phyloP scores from a whole-genome alignment of 2,329 filamentous ascomycete species.

The Rhexocercosporidium sp. region DNA sequence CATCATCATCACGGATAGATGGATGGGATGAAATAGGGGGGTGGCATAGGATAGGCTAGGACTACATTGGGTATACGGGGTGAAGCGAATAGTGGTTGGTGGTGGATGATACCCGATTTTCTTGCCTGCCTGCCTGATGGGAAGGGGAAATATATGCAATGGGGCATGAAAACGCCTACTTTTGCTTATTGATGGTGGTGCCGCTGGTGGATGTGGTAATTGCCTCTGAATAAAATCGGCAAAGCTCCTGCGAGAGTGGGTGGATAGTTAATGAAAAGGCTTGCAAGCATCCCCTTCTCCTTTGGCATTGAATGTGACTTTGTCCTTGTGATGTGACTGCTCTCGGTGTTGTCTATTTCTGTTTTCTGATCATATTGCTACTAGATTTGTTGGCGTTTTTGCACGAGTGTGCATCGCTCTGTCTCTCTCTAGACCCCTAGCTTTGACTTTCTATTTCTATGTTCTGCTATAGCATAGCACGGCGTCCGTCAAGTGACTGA shows the following conservation, averaged over 20 bases:
- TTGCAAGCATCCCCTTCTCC: not conserved
- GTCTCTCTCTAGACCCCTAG: too few species aligned
- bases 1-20: not conserved
- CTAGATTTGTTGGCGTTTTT: too few species aligned
- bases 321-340: not conserved
- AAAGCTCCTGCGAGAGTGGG: not conserved
- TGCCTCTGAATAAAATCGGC: not conserved
- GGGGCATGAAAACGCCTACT: not conserved
- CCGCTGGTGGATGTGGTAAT: not conserved
- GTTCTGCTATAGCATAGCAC: too few species aligned
- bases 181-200: conserved; percentile 1
- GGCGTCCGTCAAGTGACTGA: too few species aligned
- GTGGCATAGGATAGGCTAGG: not conserved
- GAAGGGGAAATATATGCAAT: not conserved
- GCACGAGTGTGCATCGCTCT: not conserved
- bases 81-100: not conserved
- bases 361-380: too few species aligned
- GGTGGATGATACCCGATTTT: conserved; percentile 19
- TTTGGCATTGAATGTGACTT: not conserved
- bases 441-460: too few species aligned
- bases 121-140: not conserved
- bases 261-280: conserved; percentile 6
- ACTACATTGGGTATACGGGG: not conserved
- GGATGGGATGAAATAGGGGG: not conserved
- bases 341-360: not conserved